Evolutionary conservation across 2,329 filamentous ascomycete species (phyloP), one percentile per base, ranked within the genome.

Genomic region (Parascedosporium putredinis): DNA sequence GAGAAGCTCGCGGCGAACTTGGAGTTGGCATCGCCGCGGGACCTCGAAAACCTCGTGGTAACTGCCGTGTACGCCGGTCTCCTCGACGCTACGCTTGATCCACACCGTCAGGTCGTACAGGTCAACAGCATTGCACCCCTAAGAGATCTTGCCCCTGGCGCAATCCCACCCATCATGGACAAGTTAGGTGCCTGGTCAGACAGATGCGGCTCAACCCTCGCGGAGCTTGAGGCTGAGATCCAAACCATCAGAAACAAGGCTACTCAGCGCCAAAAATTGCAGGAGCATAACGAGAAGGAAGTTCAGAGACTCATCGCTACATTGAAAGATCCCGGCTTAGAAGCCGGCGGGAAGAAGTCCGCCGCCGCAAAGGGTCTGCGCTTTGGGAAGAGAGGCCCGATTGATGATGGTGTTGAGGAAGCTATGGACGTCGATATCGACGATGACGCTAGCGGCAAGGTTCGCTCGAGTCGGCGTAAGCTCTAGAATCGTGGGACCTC

Each of bases 1-100:
- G 62, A 71, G 18, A 71, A 77, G 27, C 79, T 97, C 20, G 79
- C 83, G 59, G 56, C 64, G 5, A 73, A 76, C 1, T 80, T 98
- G 42, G 79, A 76, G 50, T 80, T 97, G 14, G 61, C 76, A 25
- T 79, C 77, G 29, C 63, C 78, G 22, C 76, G 84, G 38, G 80
- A 86, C 42, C 80, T 98, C 50, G 93, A 98, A 71, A 79, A 84
- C 56, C 79, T 96, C 53, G 81, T 97, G 57, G 93, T 91, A 57
- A 81, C 82, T 33, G 86, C 89, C 58, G 85, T 96, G 61, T 97
- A 96, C 70, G 81, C 85, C 5, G 86, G 85, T 36, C 78, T 98
- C 2, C 69, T 98, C 45, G 76, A 79, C 34, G 91, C 84, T 5
- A 90, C 87, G 36, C 83, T 98, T 50, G 87, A 96, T 62, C 88